Evolutionary conservation across 2,329 filamentous ascomycete genomes (phyloP).

Genomic region (Orbilia oligospora): DNA sequence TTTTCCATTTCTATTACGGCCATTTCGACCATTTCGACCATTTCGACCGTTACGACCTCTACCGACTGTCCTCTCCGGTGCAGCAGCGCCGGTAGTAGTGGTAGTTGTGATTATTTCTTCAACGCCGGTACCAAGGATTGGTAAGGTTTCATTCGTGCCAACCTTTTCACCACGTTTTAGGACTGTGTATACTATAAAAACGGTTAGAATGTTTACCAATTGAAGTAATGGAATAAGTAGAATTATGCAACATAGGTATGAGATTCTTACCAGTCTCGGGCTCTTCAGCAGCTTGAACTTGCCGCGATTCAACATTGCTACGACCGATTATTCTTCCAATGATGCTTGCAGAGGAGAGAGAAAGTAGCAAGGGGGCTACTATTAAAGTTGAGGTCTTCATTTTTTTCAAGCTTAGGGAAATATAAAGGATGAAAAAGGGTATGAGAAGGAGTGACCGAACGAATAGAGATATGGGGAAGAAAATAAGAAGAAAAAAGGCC

Average conservation of each 20-base stretch:
- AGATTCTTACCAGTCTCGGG: too few relatives aligned
- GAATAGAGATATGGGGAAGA: not conserved
- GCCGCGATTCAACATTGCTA: constrained; percentile 39
- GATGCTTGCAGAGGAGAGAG: constrained; percentile 43
- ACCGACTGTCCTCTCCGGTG: constrained; percentile 19
- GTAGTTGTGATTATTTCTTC: not conserved
- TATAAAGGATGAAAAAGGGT: constrained; percentile 13
- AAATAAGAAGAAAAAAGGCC: constrained; percentile 33
- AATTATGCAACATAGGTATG: not conserved
- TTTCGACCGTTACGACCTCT: constrained; percentile 31
- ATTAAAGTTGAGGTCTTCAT: constrained; percentile 54
- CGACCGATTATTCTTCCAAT: constrained; percentile 44
- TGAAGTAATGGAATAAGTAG: too few relatives aligned
- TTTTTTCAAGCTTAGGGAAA: constrained; percentile 12
- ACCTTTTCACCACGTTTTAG: constrained; percentile 25
- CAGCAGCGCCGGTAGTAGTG: constrained; percentile 12
- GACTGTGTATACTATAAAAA: constrained; percentile 28
- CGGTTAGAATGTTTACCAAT: too few relatives aligned
- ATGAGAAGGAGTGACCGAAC: constrained; percentile 5
- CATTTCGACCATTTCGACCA: constrained; percentile 12
- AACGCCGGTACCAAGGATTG: constrained; percentile 31
- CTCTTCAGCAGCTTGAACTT: constrained; percentile 39
- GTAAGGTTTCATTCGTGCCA: constrained; percentile 22
- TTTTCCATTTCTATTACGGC: not conserved
- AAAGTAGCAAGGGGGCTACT: constrained; percentile 51